Base-by-base conservation (phyloP, 2,329 filamentous ascomycete genomes). In the Colletotrichum zoysiae region DNA sequence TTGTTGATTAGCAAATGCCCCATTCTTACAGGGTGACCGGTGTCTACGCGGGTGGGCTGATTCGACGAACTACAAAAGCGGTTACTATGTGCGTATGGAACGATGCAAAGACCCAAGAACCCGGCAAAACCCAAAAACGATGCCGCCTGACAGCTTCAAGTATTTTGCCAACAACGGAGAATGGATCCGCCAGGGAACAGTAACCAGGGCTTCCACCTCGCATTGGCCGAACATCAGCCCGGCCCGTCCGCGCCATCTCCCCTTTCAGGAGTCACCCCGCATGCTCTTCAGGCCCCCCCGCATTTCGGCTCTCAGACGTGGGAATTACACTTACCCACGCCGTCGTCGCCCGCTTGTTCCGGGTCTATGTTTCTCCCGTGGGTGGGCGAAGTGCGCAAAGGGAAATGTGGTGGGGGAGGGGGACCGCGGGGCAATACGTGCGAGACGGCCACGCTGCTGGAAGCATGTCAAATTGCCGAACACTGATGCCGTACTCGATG, bases 261-360 rank as follows among this genome's bases (percentile, higher is more conserved):
- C 38, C 35, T 16, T 55, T 30, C 46, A 6, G 18, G 44, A 53
- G n/a, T 14, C 61, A 12, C 48, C 50, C 61, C 61, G 50, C 48
- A 64, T 53, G 50, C 50, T 23, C 38, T 38, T 50, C 9, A 35
- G 38, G 40, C 40, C 14, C 40, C 61, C 61, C 61, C 61, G 61
- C 61, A 64, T 64, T 64, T 64, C 50, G 61, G 61, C 50, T 64
- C 9, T 38, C 1, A 35, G 26, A 38, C 50, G 50, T 64, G 20
- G 61, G 61, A 64, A 56, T 30, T 64, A 64, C 38, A 64, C 61
- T 64, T 64, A 64, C 26, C 61, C 61, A 56, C 20, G 12, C 35
- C 48, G 44, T 46, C 50, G 14, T 53, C n/a, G 33, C 35, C 40
- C 50, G 23, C 23, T 35, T 44, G 26, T 16, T 35, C 61, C 61